Percentiles rank a stretch among this genome's conserved stretches.
Evolutionary conservation across 169 alveolate species (phyloP).

Genomic region (Plasmodium vivax): DNA sequence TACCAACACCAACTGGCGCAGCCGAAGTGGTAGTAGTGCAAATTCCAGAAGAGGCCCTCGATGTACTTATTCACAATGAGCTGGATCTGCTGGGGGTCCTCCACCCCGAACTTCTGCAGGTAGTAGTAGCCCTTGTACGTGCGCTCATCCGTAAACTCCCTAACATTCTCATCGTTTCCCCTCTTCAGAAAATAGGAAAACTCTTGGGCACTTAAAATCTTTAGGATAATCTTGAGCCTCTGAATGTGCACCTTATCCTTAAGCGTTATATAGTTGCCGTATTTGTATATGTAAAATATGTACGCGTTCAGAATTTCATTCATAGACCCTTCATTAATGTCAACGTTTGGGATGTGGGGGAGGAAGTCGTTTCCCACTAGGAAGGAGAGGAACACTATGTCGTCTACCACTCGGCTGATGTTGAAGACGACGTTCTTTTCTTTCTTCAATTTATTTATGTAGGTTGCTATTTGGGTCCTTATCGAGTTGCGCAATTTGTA

Average conservation of each 20-base stretch:
- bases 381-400: constrained; percentile 94
- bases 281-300: constrained; percentile 78
- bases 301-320: constrained; percentile 83
- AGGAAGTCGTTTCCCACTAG: constrained; percentile 97
- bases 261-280: constrained; percentile 51
- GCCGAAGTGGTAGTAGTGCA: constrained; percentile 94
- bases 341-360: constrained; percentile 92
- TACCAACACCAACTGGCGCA: constrained; percentile 97
- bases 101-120: constrained; percentile 80
- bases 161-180: constrained; percentile 76
- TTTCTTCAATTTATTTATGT: constrained; percentile 71
- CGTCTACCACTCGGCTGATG: constrained; percentile 92
- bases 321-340: constrained; percentile 91
- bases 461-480: constrained; percentile 70
- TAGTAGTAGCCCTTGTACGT: constrained; percentile 82
- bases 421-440: constrained; percentile 53
- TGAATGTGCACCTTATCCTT: constrained; percentile 73
- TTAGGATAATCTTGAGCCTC: constrained; percentile 16
- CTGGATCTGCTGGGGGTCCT: constrained; percentile 81
- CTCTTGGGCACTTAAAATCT: constrained; percentile 35
- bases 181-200: constrained; percentile 44
- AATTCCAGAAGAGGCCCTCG: constrained; percentile 97
- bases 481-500: constrained; percentile 56
- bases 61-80: constrained; percentile 91
- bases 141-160: constrained; percentile 83